phyloP scores from a whole-genome alignment of 495 filamentous ascomycete species.

The Penicillium arizonense region DNA sequence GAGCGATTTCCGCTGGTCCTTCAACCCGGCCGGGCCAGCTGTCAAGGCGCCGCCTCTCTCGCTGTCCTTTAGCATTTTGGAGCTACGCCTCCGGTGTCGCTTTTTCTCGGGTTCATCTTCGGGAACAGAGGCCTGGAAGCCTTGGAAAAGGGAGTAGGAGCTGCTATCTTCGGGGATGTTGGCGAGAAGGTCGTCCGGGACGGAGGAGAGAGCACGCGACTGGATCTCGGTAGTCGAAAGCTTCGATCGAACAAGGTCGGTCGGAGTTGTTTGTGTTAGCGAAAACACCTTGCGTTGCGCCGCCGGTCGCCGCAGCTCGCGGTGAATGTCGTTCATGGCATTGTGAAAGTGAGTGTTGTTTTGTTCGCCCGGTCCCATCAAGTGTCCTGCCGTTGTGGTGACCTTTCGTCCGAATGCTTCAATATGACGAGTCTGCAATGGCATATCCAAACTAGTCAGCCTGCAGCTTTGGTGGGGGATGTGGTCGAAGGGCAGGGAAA shows the following conservation, averaged over 20 bases:
- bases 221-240: constrained; percentile 92
- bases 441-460: constrained; percentile 5
- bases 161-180: constrained; percentile 85
- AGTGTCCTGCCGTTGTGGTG: constrained; percentile 85
- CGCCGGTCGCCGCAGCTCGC: constrained; percentile 75
- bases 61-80: constrained; percentile 69
- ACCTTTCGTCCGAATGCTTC: constrained; percentile 95
- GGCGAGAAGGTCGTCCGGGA: constrained; percentile 85
- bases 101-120: constrained; percentile 65
- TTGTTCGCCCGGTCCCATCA: constrained; percentile 72
- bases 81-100: constrained; percentile 65
- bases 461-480: constrained; percentile 4
- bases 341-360: constrained; percentile 63
- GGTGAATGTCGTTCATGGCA: constrained; percentile 87
- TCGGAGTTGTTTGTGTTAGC: constrained; percentile 82
- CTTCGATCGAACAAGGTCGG: constrained; percentile 88
- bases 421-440: constrained; percentile 72
- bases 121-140: constrained; percentile 88
- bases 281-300: constrained; percentile 89
- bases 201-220: constrained; percentile 82
- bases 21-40: constrained; percentile 65
- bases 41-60: constrained; percentile 52
- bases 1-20: constrained; percentile 72
- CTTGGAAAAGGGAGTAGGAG: constrained; percentile 90
- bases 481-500: constrained; percentile 5